A percentile compares a stretch with the other conserved stretches of the same genome.
Evolutionary conservation across 225 moss, liverwort and hornwort species (phyloP).

Genomic region (Ulota crispa): DNA sequence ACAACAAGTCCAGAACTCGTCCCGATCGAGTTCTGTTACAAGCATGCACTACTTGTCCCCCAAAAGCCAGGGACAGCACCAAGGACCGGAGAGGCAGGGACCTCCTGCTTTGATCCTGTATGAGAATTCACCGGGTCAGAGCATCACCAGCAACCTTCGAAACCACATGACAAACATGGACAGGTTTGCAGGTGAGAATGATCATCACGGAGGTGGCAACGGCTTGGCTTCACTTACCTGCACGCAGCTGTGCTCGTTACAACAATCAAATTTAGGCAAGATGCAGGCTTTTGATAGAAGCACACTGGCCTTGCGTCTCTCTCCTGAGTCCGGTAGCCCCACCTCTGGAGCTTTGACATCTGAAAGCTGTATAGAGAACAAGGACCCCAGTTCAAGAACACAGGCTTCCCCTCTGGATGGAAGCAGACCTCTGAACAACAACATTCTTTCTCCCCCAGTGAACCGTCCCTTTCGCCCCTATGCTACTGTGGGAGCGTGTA

Average conservation of each 20-base stretch:
- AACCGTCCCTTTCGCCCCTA: conserved; percentile 85
- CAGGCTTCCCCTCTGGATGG: conserved; percentile 59
- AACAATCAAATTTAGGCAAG: conserved; percentile 56
- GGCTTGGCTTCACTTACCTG: conserved; percentile 62
- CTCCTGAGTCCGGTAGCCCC: conserved; percentile 89
- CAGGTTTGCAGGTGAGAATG: conserved; percentile 65
- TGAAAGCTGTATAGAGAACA: conserved; percentile 83
- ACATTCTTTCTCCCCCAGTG: conserved; percentile 38
- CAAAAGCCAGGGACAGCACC: conserved; percentile 37
- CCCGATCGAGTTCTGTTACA: conserved; percentile 89
- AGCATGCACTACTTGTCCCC: conserved; percentile 92
- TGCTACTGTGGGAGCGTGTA: conserved; percentile 90
- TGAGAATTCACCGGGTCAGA: conserved; percentile 60
- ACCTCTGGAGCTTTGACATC: conserved; percentile 85
- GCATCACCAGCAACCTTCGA: conserved; percentile 54
- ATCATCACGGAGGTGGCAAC: conserved; percentile 52
- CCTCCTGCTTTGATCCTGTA: conserved; percentile 52
- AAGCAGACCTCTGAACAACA: conserved; percentile 45
- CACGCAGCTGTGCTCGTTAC: conserved; percentile 62
- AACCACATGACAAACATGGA: conserved; percentile 55
- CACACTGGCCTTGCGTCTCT: conserved; percentile 77
- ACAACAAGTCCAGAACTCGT: conserved; percentile 67
- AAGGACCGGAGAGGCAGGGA: conserved; percentile 49
- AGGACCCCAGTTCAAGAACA: conserved; percentile 53
- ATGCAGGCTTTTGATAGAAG: conserved; percentile 56